phyloP scores from a whole-genome alignment of 1,284 basidiomycete genomes.

The Cerioporus squamosus region DNA sequence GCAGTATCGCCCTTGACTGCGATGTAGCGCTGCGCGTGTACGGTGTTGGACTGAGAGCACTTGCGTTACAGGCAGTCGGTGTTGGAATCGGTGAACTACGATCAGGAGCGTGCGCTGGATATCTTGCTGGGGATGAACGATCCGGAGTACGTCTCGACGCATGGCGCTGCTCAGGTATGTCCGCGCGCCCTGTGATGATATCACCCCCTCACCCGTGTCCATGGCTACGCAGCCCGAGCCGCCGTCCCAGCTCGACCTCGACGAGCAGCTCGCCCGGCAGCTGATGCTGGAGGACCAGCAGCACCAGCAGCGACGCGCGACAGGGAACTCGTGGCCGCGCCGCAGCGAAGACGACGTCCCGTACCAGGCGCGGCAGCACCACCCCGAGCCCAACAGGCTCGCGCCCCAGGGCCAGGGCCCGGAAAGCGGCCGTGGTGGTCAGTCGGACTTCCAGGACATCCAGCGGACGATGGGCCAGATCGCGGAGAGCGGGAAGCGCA shows the following conservation, averaged over 20 bases:
- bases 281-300: conserved; percentile 72
- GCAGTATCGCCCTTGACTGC: not conserved
- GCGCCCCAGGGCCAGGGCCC: conserved; percentile 8
- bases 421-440: conserved; percentile 30
- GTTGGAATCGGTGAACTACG: conserved; percentile 64
- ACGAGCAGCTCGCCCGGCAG: conserved; percentile 75
- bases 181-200: not conserved
- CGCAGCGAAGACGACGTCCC: conserved; percentile 24
- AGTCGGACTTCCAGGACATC: conserved; percentile 62
- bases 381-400: conserved; percentile 16
- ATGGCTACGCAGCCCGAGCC: conserved; percentile 6
- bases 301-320: conserved; percentile 31
- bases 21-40: not conserved
- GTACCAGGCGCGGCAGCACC: conserved; percentile 28
- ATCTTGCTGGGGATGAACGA: conserved; percentile 80
- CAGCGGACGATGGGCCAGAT: conserved; percentile 74
- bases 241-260: conserved; percentile 48
- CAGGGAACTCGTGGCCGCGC: conserved; percentile 29
- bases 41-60: not conserved
- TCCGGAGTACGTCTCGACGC: conserved; percentile 60
- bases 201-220: too few relatives aligned
- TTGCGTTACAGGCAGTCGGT: conserved; percentile 58
- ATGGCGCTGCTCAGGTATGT: conserved; percentile 29
- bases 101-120: conserved; percentile 76
- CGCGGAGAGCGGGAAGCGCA: conserved; percentile 82